Conservation (phyloP, 2,329 filamentous ascomycete genomes). For the Rhexocercosporidium sp. region DNA sequence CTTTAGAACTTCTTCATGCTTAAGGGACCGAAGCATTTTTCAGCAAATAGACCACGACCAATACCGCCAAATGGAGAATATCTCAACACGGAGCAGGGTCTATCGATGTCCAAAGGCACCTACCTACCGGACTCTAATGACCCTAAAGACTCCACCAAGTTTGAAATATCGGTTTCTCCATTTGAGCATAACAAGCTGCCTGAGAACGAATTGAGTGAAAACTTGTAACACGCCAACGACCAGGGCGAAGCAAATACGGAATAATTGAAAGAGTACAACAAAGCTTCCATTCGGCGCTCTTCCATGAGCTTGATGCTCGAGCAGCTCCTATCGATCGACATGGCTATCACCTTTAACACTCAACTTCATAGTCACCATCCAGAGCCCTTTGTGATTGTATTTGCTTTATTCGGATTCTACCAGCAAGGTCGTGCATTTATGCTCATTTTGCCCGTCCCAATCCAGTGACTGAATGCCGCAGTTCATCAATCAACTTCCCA, state of each 20-base stretch:
- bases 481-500: slow-evolving; percentile 64
- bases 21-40: no score
- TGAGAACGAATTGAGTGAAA: no score
- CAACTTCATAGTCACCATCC: slow-evolving; percentile 26
- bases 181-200: not conserved
- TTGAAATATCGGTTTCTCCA: not conserved
- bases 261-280: not conserved
- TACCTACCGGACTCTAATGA: no score
- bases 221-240: no score
- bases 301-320: not conserved
- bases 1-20: no score
- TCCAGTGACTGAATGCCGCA: slow-evolving; percentile 59
- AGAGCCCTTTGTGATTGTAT: slow-evolving; percentile 38
- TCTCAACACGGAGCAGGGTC: no score
- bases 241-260: not conserved
- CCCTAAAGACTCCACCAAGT: not conserved
- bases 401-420: slow-evolving; percentile 59
- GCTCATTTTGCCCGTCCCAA: slow-evolving; percentile 50
- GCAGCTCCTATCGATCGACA: not conserved
- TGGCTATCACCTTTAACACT: slow-evolving; percentile 12
- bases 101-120: no score
- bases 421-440: slow-evolving; percentile 58
- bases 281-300: not conserved
- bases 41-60: no score
- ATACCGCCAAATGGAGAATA: no score